These are phyloP conservation scores for Sugiyamaella qingdaonensis DNA, from an alignment of 805 yeast species.

Conservation along the genomic window DNA sequence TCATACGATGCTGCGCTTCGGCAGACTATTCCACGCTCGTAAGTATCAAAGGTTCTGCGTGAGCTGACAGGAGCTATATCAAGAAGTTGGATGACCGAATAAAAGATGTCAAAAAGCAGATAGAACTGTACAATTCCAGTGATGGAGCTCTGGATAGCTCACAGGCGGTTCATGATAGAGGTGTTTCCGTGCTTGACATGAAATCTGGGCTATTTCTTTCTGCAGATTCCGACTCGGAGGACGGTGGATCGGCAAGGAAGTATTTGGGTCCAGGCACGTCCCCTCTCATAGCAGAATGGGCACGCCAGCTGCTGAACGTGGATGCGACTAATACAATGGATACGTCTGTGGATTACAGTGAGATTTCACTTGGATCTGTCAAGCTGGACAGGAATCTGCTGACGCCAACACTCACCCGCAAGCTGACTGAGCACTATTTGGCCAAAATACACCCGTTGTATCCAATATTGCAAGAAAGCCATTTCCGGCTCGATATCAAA, in stretches of 20 bases:
- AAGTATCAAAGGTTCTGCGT: background rate
- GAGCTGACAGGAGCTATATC: background rate
- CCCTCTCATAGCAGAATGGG: slow-evolving; percentile 1
- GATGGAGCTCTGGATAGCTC: background rate
- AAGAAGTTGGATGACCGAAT: background rate
- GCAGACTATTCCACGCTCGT: slow-evolving; percentile 1
- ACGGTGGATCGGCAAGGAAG: background rate
- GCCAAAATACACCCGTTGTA: background rate
- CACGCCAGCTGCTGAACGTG: background rate
- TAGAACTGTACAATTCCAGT: background rate
- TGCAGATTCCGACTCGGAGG: background rate
- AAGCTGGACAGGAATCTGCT: slow-evolving; percentile 1
- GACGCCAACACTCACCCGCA: background rate
- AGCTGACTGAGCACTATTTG: background rate
- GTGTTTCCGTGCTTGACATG: background rate
- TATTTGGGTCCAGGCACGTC: background rate
- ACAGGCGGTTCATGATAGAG: background rate
- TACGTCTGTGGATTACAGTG: background rate
- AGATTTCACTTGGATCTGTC: background rate
- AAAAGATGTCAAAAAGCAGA: background rate
- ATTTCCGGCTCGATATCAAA: background rate
- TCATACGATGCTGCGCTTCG: slow-evolving; percentile 1
- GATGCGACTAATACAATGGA: background rate
- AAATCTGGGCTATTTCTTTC: background rate
- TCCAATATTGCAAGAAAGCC: background rate